Percentiles rank a stretch among this genome's conserved stretches.
phyloP scores from a whole-genome alignment of 83 land plant species.

The Thuja plicata region DNA sequence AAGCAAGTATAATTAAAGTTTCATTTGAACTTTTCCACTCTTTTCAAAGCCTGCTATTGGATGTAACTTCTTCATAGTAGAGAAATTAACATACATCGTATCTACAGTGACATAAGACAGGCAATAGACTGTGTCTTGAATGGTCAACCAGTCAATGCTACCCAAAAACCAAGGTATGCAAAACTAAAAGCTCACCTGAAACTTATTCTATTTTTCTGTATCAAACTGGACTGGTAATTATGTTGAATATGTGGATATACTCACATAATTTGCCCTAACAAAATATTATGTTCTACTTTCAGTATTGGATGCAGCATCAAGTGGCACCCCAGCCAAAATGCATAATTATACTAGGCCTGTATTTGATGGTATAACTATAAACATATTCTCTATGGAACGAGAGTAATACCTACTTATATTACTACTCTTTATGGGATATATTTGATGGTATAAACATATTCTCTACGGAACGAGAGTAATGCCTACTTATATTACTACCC shows the following conservation, averaged over 20 bases:
- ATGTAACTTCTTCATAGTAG: not conserved
- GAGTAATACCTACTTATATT: not conserved
- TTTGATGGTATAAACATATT: not conserved
- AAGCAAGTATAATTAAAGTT: not conserved
- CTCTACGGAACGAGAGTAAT: not conserved
- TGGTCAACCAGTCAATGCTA: constrained; percentile 56
- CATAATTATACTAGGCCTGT: not conserved
- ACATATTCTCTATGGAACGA: not conserved
- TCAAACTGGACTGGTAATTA: not conserved
- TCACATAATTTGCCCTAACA: not conserved
- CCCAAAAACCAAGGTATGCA: constrained; percentile 78
- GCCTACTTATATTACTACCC: not conserved
- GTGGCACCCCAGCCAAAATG: constrained; percentile 54
- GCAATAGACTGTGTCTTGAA: constrained; percentile 84
- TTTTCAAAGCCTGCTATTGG: not conserved
- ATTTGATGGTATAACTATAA: not conserved
- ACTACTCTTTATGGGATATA: not conserved
- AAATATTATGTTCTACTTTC: not conserved
- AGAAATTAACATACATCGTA: constrained; percentile 3
- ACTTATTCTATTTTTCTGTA: not conserved
- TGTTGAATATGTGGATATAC: not conserved
- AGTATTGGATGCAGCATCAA: constrained; percentile 92
- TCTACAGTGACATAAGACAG: constrained; percentile 69
- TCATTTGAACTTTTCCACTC: not conserved
- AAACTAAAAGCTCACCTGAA: not conserved